Conservation (phyloP, 805 yeast genomes). For the Zygotorulaspora chibaensis region DNA sequence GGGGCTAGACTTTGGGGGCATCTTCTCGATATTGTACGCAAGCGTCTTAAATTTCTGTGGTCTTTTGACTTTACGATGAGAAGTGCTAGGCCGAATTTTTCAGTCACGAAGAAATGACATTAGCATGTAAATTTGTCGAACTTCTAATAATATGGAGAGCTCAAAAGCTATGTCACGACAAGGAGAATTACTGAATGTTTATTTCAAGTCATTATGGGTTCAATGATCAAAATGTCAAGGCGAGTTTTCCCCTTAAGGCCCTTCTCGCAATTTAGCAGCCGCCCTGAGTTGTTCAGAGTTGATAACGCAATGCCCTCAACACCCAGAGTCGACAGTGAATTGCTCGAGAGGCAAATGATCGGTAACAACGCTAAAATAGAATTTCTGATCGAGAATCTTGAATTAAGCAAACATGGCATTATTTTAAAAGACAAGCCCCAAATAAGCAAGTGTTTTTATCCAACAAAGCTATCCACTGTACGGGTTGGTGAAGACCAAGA, state of each 20-base stretch:
- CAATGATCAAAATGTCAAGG: background rate
- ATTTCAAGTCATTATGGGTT: background rate
- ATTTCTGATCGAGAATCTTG: constrained; percentile 4
- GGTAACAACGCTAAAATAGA: constrained; percentile 10
- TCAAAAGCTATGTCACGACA: no score
- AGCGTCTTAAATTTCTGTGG: background rate
- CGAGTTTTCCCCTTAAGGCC: no score
- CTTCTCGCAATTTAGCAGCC: background rate
- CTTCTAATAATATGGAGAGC: no score
- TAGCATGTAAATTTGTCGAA: no score
- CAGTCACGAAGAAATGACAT: background rate
- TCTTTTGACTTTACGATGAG: constrained; percentile 10
- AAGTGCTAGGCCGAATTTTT: constrained; percentile 5
- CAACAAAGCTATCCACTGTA: constrained; percentile 11
- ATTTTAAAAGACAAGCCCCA: constrained; percentile 10
- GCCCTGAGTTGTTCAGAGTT: background rate
- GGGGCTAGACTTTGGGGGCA: constrained; percentile 31
- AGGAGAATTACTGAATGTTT: no score
- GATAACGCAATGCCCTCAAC: background rate
- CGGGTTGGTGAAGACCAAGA: constrained; percentile 9
- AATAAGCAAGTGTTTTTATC: constrained; percentile 19
- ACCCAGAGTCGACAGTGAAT: background rate
- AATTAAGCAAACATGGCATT: constrained; percentile 10
- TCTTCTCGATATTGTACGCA: constrained; percentile 5
- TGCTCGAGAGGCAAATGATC: constrained; percentile 6